These are phyloP conservation scores for Sphagnum magellanicum DNA, from an alignment of 228 moss, liverwort and hornwort genomes.

Conservation along the genomic window DNA sequence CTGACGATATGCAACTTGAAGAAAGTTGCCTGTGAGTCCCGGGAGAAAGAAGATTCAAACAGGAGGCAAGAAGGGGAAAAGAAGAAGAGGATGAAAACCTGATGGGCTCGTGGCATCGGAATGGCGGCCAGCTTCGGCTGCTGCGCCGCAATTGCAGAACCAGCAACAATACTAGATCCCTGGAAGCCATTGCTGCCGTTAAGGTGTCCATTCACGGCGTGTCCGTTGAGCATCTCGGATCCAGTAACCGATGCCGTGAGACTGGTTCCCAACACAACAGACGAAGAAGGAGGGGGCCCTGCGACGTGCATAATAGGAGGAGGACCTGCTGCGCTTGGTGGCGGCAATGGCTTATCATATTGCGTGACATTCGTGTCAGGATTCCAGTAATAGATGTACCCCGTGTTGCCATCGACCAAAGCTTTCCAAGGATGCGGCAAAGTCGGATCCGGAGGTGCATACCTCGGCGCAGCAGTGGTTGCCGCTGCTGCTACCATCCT, in stretches of 20 bases:
- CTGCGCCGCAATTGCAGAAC: constrained; percentile 11
- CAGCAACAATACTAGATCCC: constrained; percentile 19
- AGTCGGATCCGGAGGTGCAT: constrained; percentile 82
- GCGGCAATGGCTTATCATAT: constrained; percentile 77
- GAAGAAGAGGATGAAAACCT: constrained; percentile 27
- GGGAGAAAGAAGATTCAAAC: no score
- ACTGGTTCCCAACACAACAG: constrained; percentile 42
- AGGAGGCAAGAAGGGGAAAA: no score
- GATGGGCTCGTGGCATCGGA: constrained; percentile 61
- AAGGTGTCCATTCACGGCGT: constrained; percentile 55
- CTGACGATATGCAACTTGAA: no score
- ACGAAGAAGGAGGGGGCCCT: constrained; percentile 61
- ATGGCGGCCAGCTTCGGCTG: constrained; percentile 92
- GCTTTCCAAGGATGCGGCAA: constrained; percentile 81
- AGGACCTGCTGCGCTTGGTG: constrained; percentile 42
- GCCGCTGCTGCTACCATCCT: constrained; percentile 85
- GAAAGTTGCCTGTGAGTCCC: no score
- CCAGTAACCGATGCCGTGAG: constrained; percentile 1
- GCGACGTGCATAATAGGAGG: constrained; percentile 17
- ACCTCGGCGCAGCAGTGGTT: constrained; percentile 80
- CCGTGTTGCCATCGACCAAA: constrained; percentile 81
- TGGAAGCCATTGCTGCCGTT: constrained; percentile 52
- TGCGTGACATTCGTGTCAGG: constrained; percentile 92
- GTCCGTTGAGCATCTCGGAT: constrained; percentile 48
- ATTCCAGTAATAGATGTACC: constrained; percentile 93